Base-by-base conservation (phyloP, 1,139 yeast species). In the Suhomyces terraborum region DNA sequence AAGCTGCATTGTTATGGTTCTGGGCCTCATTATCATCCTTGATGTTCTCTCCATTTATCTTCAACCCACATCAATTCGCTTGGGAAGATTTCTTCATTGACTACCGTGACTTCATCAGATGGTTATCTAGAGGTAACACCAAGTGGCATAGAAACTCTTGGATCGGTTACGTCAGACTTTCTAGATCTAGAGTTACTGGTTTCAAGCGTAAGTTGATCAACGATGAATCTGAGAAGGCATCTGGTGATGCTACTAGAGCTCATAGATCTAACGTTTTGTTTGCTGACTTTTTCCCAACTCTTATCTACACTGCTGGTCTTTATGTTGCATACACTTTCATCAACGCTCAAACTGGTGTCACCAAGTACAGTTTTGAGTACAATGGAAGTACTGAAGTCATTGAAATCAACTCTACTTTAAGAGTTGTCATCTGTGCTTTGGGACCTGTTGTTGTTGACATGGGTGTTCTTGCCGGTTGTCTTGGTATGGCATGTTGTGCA, bases 121-220 rank as follows among this genome's bases (percentile, higher is more conserved):
- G 99, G 99, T 74, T 93, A 66, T 88, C 96, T 22, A 87, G 98
- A 74, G 98, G 98, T 80, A 94, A 94, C 75, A 85, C 94, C 60
- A 88, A 91, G 69, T 93, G 96, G 93, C 98, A 94, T 73, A 86
- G 95, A 77, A 93, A 93, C 75, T 94, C 98, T 12, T 93, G 99
- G 99, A 91, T 94, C 65, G 98, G 98, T 50, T 93, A 89, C 66
- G 87, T 91, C 50, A 84, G 98, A 70, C 79, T 91, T 72, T 81
- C 95, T 14, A 85, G 99, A 79, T 88, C 98, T 35, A 87, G 98
- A 73, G 78, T 93, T 52, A 93, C 98, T 53, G 99, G 99, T 77
- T 91, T 87, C 85, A 93, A 93, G 81, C 80, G 96, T 59, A 88
- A 88, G 75, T 73, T 86, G 57, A 76, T 79, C 57, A 95, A 95